Percentiles rank a stretch among this genome's conserved stretches.
These are phyloP conservation scores for Solanum dulcamara DNA, from an alignment of 257 asterid genomes.

Conservation along the genomic window DNA sequence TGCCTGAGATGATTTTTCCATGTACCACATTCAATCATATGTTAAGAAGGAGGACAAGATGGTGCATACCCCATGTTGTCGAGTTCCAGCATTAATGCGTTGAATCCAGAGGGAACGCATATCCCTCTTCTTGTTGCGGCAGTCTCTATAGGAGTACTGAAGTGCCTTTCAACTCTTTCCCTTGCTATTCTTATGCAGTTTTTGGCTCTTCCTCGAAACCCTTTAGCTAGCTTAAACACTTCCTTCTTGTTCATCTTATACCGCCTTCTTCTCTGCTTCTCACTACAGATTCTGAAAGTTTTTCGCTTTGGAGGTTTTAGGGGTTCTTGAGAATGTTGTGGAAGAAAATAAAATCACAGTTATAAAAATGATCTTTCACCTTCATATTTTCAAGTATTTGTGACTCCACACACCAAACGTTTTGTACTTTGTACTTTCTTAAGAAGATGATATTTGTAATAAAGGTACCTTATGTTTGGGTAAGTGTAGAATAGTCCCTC, in stretches of 20 bases:
- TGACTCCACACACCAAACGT: background rate
- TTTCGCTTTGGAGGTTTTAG: background rate
- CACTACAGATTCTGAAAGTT: background rate
- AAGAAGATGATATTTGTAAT: background rate
- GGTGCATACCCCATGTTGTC: constrained; percentile 61
- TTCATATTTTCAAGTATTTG: background rate
- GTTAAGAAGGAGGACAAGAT: background rate
- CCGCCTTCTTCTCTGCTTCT: background rate
- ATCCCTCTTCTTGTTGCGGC: too few species aligned
- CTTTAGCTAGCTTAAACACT: constrained; percentile 67
- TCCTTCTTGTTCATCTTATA: constrained; percentile 63
- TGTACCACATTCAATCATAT: too few species aligned
- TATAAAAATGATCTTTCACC: background rate
- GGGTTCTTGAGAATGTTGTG: background rate
- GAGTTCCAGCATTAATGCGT: constrained; percentile 88
- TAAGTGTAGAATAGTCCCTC: background rate
- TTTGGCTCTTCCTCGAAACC: constrained; percentile 75
- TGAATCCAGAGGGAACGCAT: constrained; percentile 95
- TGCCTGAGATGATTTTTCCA: background rate
- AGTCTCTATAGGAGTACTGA: too few species aligned
- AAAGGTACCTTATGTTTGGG: background rate
- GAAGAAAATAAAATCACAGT: too few species aligned
- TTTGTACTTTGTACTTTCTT: background rate
- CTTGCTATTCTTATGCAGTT: constrained; percentile 72
- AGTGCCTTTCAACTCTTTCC: too few species aligned